Base-by-base conservation (phyloP, 306 rosid genomes). In the Quercus berberidifolia region DNA sequence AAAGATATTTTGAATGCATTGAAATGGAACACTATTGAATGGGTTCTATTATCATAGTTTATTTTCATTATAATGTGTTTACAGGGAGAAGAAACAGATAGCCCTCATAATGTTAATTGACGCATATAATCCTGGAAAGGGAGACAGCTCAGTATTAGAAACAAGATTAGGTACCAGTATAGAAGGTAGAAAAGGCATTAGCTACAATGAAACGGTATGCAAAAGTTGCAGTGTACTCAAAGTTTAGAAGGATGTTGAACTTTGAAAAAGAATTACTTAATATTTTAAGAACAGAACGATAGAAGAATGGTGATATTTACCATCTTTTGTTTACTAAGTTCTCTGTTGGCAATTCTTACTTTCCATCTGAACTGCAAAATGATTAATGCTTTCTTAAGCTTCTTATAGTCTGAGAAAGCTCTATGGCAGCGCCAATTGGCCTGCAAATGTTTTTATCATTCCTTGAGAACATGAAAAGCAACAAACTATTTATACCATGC, bases 351-450 rank as follows among this genome's bases (percentile, higher is more conserved):
- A 74, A 59, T 69, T 81, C 81, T 65, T 11, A 79, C 74, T 80
- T 68, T 73, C 71, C 72, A 82, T 68, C 65, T 74, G 57, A 74
- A 81, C 74, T 75, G 89, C 63, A 83, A 82, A 65, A 72, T 81
- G 73, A 74, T 64, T 78, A 84, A 80, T 33, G 74, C 73, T 64
- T 83, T 87, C 78, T 79, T 85, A 75, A 82, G 85, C 57, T 59
- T 87, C 70, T 85, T 82, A 82, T 87, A 87, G 30, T 83, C 82
- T n/a, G 83, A 85, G 56, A 64, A 82, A 73, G 84, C 83, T 78
- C 80, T 85, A 75, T 85, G 86, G 28, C 84, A 73, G 65, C 84
- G 85, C 83, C 90, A 91, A 81, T 81, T 55, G 55, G 92, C 84
- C 86, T 87, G 86, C 80, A 70, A 58, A 74, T 76, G 56, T 56